Conservation (phyloP, 1,284 basidiomycete species). For the Mycosarcoma maydis region DNA sequence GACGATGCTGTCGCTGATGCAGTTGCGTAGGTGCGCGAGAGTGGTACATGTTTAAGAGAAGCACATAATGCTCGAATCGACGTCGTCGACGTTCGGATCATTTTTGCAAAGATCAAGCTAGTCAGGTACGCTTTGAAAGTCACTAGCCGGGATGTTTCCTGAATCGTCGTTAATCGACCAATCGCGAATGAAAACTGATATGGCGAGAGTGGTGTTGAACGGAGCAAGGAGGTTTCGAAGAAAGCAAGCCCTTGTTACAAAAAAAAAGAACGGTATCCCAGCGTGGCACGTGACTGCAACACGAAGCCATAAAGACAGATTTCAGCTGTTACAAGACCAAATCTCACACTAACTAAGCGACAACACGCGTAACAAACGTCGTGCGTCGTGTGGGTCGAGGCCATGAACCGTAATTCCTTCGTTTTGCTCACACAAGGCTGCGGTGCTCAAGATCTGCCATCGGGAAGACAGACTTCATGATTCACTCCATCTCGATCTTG, state of each 20-base stretch:
- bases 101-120: not conserved
- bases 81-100: conserved; percentile 14
- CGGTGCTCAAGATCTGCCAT: not conserved
- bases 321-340: too few relatives aligned
- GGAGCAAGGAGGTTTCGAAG: not conserved
- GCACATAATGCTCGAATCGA: conserved; percentile 22
- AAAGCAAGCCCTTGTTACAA: not conserved
- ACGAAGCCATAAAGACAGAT: too few relatives aligned
- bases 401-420: too few relatives aligned
- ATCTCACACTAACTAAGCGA: too few relatives aligned
- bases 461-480: too few relatives aligned
- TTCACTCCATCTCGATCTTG: too few relatives aligned
- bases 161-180: too few relatives aligned
- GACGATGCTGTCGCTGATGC: conserved; percentile 13
- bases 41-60: conserved; percentile 8
- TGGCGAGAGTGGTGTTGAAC: not conserved
- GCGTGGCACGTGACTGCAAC: conserved; percentile 28
- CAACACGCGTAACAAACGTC: too few relatives aligned
- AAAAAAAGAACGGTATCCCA: conserved; percentile 5
- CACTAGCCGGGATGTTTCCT: too few relatives aligned
- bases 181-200: not conserved
- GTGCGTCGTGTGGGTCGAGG: too few relatives aligned
- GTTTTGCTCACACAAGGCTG: conserved; percentile 2
- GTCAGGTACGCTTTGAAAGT: too few relatives aligned
- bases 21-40: conserved; percentile 25